These are phyloP conservation scores for Fonsecaea erecta DNA, from an alignment of 2,329 filamentous ascomycete species.

Conservation along the genomic window DNA sequence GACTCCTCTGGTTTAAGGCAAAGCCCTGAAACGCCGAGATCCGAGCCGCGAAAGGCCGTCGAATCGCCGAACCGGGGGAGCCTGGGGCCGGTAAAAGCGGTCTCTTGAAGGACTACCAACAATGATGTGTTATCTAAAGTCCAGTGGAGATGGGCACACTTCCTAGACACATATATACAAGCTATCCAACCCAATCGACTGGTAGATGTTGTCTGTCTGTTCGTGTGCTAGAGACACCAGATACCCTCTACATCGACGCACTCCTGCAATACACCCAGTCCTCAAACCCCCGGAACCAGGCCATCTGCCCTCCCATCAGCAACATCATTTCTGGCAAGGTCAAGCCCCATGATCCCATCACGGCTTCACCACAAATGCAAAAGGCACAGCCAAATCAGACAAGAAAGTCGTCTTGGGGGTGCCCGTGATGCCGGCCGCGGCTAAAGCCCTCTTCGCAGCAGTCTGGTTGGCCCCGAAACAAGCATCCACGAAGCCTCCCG, in stretches of 20 bases:
- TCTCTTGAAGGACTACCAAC: too few relatives aligned
- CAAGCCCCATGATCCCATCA: neutral
- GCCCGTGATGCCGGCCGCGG: neutral
- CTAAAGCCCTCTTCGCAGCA: neutral
- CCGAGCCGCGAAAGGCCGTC: neutral
- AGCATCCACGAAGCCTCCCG: constrained; percentile 55
- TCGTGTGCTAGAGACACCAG: too few relatives aligned
- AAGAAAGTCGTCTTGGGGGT: constrained; percentile 14
- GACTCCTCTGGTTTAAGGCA: neutral
- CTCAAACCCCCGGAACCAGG: too few relatives aligned
- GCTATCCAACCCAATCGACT: too few relatives aligned
- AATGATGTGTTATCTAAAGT: neutral
- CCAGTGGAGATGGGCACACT: too few relatives aligned
- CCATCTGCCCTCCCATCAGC: too few relatives aligned
- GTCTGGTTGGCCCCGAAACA: constrained; percentile 45
- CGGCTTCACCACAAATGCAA: neutral
- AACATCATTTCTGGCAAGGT: neutral
- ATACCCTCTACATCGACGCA: too few relatives aligned
- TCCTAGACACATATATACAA: too few relatives aligned
- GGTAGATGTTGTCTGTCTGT: too few relatives aligned
- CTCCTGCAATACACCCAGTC: too few relatives aligned
- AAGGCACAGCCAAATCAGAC: constrained; percentile 5
- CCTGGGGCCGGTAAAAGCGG: too few relatives aligned
- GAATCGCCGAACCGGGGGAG: neutral
- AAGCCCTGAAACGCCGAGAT: neutral